These are phyloP conservation scores for Thermothelomyces thermophilus DNA, from an alignment of 2,329 filamentous ascomycete species.

Conservation along the genomic window DNA sequence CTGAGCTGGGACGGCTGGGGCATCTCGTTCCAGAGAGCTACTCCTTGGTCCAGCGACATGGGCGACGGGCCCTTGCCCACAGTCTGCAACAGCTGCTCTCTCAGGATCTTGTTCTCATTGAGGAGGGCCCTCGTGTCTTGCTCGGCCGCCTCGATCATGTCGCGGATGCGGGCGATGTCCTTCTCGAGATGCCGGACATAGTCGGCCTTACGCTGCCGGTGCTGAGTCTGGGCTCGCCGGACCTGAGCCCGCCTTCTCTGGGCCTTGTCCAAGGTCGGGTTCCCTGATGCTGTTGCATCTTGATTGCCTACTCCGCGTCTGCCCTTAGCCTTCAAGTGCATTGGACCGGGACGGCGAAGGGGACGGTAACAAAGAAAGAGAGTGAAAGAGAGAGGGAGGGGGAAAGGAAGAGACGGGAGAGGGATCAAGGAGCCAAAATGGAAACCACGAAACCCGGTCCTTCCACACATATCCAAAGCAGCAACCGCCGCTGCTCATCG, in stretches of 20 bases:
- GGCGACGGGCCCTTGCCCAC: neutral
- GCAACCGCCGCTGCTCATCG: neutral
- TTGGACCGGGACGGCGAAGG: neutral
- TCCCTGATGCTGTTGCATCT: slow-evolving; percentile 2
- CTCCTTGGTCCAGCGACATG: slow-evolving; percentile 6
- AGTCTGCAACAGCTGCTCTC: slow-evolving; percentile 1
- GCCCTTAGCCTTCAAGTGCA: slow-evolving; percentile 2
- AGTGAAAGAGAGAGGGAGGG: neutral
- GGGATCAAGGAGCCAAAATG: neutral
- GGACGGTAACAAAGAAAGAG: neutral
- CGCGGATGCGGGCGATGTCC: slow-evolving; percentile 42
- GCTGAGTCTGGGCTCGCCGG: slow-evolving; percentile 46
- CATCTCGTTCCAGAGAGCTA: slow-evolving; percentile 29
- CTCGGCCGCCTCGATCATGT: slow-evolving; percentile 39
- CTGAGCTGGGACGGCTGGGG: neutral
- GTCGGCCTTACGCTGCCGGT: slow-evolving; percentile 50
- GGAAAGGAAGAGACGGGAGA: neutral
- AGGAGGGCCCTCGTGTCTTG: slow-evolving; percentile 33
- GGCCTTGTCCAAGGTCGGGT: slow-evolving; percentile 34
- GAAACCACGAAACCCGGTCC: neutral
- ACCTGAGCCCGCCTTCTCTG: slow-evolving; percentile 46
- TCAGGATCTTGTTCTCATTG: slow-evolving; percentile 36
- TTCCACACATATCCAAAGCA: neutral
- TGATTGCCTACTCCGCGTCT: neutral
- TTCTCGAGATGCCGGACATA: slow-evolving; percentile 49